A percentile compares a stretch with the other conserved stretches of the same genome.
Conservation (phyloP, 306 rosid species). For the Sicyos edulis region DNA sequence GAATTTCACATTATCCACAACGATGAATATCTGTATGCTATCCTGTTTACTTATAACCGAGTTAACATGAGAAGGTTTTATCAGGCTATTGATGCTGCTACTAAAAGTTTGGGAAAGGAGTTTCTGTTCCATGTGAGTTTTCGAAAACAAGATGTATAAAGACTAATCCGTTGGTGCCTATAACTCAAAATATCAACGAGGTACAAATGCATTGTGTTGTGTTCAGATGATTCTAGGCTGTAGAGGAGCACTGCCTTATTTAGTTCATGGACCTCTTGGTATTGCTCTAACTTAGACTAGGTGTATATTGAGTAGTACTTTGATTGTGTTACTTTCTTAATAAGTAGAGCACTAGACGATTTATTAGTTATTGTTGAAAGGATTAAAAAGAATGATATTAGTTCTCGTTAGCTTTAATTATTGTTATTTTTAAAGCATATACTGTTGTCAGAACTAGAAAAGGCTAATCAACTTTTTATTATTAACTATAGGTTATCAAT, state of each 20-base stretch:
- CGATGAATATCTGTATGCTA: too few species aligned
- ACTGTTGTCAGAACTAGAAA: not conserved
- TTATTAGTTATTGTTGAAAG: too few species aligned
- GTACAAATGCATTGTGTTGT: conserved; percentile 48
- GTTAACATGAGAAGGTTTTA: conserved; percentile 67
- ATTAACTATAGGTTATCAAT: conserved; percentile 44
- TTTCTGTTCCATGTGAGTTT: conserved; percentile 50
- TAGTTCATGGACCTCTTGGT: conserved; percentile 86
- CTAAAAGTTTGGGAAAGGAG: conserved; percentile 33
- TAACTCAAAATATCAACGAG: conserved; percentile 50
- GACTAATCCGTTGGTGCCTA: conserved; percentile 42
- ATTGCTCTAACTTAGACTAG: conserved; percentile 25
- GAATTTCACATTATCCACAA: too few species aligned
- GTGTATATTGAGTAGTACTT: too few species aligned
- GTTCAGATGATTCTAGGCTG: conserved; percentile 74
- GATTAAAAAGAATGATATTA: too few species aligned
- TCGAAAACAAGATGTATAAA: conserved; percentile 39
- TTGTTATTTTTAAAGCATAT: not conserved
- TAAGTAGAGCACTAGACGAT: too few species aligned
- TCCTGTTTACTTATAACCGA: conserved; percentile 60
- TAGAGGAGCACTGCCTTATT: conserved; percentile 70
- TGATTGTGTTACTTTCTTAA: too few species aligned
- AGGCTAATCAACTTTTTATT: not conserved
- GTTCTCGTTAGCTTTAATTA: too few species aligned
- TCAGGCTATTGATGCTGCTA: conserved; percentile 53